phyloP scores from a whole-genome alignment of 148 eudicot species.

The Spergularia bocconei region DNA sequence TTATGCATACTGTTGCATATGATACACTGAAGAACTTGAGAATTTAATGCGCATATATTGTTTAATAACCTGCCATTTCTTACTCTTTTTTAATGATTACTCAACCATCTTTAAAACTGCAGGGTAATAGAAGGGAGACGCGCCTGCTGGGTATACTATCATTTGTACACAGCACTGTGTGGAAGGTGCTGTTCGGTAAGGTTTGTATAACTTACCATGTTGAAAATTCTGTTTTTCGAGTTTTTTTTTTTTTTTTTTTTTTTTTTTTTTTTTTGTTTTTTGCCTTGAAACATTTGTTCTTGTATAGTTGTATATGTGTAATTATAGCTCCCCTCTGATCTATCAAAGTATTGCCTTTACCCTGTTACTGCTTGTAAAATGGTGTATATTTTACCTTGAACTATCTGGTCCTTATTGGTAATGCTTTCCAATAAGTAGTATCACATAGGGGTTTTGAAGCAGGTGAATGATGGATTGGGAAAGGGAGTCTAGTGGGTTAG shows the following conservation, averaged over 20 bases:
- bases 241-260: too few species aligned
- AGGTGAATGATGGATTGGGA: too few species aligned
- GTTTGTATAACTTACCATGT: slow-evolving; percentile 33
- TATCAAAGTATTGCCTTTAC: too few species aligned
- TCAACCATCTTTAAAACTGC: slow-evolving; percentile 2
- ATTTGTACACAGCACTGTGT: slow-evolving; percentile 96
- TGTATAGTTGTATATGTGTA: not conserved
- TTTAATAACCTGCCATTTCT: not conserved
- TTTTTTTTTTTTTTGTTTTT: not conserved
- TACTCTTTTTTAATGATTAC: not conserved
- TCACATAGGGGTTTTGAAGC: too few species aligned
- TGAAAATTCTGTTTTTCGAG: too few species aligned
- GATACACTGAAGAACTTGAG: too few species aligned
- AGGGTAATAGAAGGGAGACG: slow-evolving; percentile 99
- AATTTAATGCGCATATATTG: not conserved
- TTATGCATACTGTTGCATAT: too few species aligned
- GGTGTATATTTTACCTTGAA: too few species aligned
- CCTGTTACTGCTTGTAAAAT: too few species aligned
- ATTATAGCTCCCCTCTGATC: not conserved
- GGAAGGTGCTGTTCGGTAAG: slow-evolving; percentile 99
- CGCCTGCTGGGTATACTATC: slow-evolving; percentile 92
- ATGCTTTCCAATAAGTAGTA: too few species aligned
- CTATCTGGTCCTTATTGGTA: too few species aligned
- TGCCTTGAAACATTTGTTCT: not conserved
- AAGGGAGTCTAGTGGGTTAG: too few species aligned